A percentile compares a stretch with the other conserved stretches of the same genome.
Evolutionary conservation across 1,139 yeast species (phyloP).

Genomic region (Torulaspora globosa): DNA sequence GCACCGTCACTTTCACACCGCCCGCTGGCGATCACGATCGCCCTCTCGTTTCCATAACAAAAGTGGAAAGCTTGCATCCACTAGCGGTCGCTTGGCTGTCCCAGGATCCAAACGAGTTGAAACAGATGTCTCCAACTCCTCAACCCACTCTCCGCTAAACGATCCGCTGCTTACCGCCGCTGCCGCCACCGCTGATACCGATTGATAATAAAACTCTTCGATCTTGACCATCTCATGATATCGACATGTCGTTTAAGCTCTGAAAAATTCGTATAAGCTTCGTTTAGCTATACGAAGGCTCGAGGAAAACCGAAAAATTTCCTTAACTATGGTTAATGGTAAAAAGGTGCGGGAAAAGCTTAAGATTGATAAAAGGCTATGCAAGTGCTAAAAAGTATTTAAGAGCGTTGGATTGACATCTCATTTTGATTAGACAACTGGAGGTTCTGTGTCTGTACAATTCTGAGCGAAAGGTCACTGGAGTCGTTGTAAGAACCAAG

Average conservation of each 20-base stretch:
- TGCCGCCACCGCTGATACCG: neutral
- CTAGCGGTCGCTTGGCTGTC: constrained; percentile 63
- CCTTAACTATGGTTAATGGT: constrained; percentile 5
- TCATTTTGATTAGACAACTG: neutral
- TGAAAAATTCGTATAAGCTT: constrained; percentile 2
- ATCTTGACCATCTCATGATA: neutral
- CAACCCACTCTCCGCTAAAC: constrained; percentile 1
- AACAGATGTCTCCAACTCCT: constrained; percentile 7
- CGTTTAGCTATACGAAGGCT: constrained; percentile 12
- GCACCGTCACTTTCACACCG: constrained; percentile 14
- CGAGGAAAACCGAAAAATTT: constrained; percentile 9
- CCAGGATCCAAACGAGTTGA: constrained; percentile 39
- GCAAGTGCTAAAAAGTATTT: neutral
- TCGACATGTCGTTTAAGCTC: constrained; percentile 1
- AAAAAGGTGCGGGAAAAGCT: constrained; percentile 7
- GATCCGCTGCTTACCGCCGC: neutral
- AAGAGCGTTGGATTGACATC: constrained; percentile 1
- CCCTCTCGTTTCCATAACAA: constrained; percentile 39
- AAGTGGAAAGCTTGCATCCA: constrained; percentile 61
- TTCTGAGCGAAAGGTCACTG: neutral
- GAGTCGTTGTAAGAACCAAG: neutral
- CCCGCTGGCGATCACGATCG: constrained; percentile 7
- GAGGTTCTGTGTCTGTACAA: too few species aligned
- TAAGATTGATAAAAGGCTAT: neutral
- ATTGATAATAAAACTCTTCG: neutral